These are phyloP conservation scores for Phaeosphaeriaceae sp. DNA, from an alignment of 2,329 filamentous ascomycete genomes.

Conservation along the genomic window DNA sequence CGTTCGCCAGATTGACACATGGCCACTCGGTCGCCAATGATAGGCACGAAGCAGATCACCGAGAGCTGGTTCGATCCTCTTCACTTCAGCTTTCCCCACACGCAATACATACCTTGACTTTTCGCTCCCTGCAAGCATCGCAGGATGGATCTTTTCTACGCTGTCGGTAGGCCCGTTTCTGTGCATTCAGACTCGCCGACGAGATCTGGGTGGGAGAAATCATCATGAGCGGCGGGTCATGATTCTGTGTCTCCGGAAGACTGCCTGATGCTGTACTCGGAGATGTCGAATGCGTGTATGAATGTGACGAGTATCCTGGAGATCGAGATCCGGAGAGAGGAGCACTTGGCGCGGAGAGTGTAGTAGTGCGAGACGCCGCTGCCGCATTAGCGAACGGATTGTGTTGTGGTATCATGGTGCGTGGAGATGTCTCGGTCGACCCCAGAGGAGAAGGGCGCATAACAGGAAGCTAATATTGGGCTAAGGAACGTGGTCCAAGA, in stretches of 20 bases:
- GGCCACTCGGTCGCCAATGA: not conserved
- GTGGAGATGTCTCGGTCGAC: constrained; percentile 43
- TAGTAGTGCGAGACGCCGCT: constrained; percentile 30
- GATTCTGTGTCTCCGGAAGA: constrained; percentile 35
- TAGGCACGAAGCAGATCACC: not conserved
- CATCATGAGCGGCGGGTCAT: constrained; percentile 47
- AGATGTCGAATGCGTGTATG: constrained; percentile 46
- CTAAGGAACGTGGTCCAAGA: not conserved
- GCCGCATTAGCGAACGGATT: constrained; percentile 41
- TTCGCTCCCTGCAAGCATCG: constrained; percentile 89
- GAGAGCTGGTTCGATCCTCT: not conserved
- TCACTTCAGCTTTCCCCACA: not conserved
- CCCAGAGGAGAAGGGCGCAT: constrained; percentile 43
- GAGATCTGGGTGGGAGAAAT: constrained; percentile 52
- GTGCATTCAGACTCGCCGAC: constrained; percentile 68
- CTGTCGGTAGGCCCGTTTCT: constrained; percentile 94
- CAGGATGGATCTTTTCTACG: constrained; percentile 96
- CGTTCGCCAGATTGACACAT: not conserved
- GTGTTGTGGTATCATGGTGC: constrained; percentile 42
- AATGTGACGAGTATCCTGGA: constrained; percentile 38
- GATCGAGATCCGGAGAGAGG: constrained; percentile 40
- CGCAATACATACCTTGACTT: constrained; percentile 64
- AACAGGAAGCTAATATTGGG: not conserved
- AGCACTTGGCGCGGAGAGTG: constrained; percentile 39
- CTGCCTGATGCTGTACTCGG: constrained; percentile 46